Evolutionary conservation across 208 protist species (phyloP).

Genomic region (Cochliopodium minus): DNA sequence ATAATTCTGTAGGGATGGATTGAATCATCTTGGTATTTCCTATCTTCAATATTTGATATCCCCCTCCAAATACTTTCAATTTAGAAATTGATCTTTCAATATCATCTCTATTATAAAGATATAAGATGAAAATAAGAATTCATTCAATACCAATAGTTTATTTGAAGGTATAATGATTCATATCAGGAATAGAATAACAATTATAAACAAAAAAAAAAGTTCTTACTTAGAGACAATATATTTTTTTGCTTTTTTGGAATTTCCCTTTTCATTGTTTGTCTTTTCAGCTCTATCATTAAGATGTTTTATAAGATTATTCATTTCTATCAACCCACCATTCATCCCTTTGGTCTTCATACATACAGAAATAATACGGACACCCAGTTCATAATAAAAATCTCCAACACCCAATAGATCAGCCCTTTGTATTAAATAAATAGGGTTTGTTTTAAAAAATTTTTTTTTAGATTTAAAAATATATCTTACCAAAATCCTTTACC

Average conservation of each 20-base stretch:
- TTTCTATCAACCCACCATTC: conserved; percentile 43
- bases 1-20: conserved; percentile 40
- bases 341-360: conserved; percentile 32
- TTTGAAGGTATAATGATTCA: no score
- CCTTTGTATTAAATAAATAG: conserved; percentile 37
- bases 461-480: no score
- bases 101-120: no score
- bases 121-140: no score
- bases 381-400: conserved; percentile 55
- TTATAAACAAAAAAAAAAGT: conserved; percentile 29
- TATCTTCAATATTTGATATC: conserved; percentile 14
- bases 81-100: no score
- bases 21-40: conserved; percentile 18
- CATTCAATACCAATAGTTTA: no score
- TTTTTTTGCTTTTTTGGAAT: conserved; percentile 35
- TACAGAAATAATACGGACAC: conserved; percentile 47
- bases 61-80: no score
- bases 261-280: conserved; percentile 14
- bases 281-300: conserved; percentile 26
- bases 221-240: conserved; percentile 30
- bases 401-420: conserved; percentile 44
- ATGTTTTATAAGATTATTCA: conserved; percentile 25
- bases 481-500: neutral
- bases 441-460: neutral
- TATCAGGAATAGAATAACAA: no score